phyloP scores from a whole-genome alignment of 345 rosid genomes.

The Aquilaria malaccensis region DNA sequence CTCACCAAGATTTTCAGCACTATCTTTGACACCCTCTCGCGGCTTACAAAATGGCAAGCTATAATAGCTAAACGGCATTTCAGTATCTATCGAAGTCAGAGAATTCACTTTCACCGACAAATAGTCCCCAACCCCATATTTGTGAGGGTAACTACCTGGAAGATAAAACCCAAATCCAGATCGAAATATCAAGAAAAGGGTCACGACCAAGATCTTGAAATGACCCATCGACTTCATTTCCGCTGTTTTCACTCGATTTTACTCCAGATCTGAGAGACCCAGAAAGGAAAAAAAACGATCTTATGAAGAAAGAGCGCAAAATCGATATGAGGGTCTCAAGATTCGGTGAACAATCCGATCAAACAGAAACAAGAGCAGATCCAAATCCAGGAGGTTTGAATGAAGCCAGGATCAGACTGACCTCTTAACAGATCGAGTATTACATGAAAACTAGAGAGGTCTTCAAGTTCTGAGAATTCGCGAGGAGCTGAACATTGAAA shows the following conservation, averaged over 20 bases:
- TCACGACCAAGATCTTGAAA: slow-evolving; percentile 43
- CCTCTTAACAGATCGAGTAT: too few species aligned
- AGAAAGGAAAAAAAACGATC: slow-evolving; percentile 23
- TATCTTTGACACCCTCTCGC: slow-evolving; percentile 55
- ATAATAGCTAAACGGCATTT: slow-evolving; percentile 66
- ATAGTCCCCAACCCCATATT: slow-evolving; percentile 28
- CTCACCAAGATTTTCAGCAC: slow-evolving; percentile 73
- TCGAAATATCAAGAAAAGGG: slow-evolving; percentile 25
- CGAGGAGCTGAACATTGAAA: too few species aligned
- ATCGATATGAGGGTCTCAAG: too few species aligned
- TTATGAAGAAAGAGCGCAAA: too few species aligned
- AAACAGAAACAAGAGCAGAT: too few species aligned
- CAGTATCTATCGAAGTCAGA: slow-evolving; percentile 66
- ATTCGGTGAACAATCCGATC: too few species aligned
- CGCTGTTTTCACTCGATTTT: background rate
- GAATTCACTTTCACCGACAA: slow-evolving; percentile 73
- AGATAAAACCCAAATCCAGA: slow-evolving; percentile 46
- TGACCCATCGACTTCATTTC: slow-evolving; percentile 27
- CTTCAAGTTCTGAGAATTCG: too few species aligned
- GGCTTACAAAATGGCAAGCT: slow-evolving; percentile 67
- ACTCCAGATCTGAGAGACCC: slow-evolving; percentile 45
- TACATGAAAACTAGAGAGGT: too few species aligned
- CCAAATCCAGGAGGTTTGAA: too few species aligned
- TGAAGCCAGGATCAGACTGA: too few species aligned
- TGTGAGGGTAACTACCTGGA: slow-evolving; percentile 65